Evolutionary conservation across 345 rosid genomes (phyloP).

Genomic region (Citrus glauca): DNA sequence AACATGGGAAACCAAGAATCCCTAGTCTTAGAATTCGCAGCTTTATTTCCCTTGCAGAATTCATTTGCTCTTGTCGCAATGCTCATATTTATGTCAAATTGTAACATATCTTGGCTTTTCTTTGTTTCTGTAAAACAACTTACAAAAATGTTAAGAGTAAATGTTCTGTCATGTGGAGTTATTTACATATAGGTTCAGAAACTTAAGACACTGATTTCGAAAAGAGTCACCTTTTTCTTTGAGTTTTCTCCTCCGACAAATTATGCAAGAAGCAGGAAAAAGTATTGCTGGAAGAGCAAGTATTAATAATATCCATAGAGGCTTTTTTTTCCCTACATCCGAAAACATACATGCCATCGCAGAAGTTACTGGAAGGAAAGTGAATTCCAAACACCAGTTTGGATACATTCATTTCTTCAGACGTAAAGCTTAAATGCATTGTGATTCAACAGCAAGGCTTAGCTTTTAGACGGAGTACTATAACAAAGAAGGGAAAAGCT

Average conservation of each 20-base stretch:
- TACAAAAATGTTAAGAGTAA: neutral
- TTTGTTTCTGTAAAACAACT: neutral
- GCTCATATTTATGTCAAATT: conserved; percentile 17
- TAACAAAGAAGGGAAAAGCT: too few relatives aligned
- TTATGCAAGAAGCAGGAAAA: neutral
- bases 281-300: neutral
- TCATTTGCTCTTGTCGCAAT: neutral
- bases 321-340: neutral
- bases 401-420: too few relatives aligned
- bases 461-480: too few relatives aligned
- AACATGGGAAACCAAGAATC: conserved; percentile 5
- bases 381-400: too few relatives aligned
- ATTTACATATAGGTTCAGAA: too few relatives aligned
- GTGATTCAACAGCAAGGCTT: too few relatives aligned
- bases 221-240: conserved; percentile 1
- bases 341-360: neutral
- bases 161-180: neutral
- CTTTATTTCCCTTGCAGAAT: neutral
- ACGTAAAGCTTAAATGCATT: neutral
- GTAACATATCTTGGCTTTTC: conserved; percentile 11
- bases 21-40: neutral
- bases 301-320: neutral
- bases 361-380: neutral
- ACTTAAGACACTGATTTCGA: neutral
- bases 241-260: conserved; percentile 1